phyloP scores from a whole-genome alignment of 2,329 filamentous ascomycete genomes.

The Sphaerulina vaccinii region DNA sequence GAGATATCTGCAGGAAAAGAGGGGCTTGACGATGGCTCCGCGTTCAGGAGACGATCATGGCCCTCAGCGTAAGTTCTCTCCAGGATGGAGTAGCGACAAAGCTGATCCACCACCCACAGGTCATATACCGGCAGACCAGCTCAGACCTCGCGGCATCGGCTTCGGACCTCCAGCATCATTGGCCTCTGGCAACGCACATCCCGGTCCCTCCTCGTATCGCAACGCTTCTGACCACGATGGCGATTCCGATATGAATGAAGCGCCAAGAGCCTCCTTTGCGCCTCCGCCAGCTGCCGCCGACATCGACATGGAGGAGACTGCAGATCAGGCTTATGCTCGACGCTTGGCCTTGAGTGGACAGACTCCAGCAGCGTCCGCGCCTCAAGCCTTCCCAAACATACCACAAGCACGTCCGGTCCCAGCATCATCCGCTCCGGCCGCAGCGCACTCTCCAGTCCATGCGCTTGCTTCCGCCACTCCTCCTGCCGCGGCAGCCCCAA shows the following conservation, averaged over 20 bases:
- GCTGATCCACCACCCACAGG: constrained; percentile 13
- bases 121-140: constrained; percentile 40
- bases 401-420: neutral
- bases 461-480: constrained; percentile 20
- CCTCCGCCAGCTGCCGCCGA: constrained; percentile 37
- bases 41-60: neutral
- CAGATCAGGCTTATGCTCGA: constrained; percentile 68
- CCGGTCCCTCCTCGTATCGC: constrained; percentile 15
- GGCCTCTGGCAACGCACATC: constrained; percentile 6
- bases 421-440: constrained; percentile 9
- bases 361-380: constrained; percentile 29
- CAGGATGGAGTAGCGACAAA: neutral
- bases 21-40: constrained; percentile 45
- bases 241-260: neutral
- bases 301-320: constrained; percentile 59
- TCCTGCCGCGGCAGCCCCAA: constrained; percentile 21
- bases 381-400: neutral
- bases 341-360: constrained; percentile 57
- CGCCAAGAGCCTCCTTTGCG: constrained; percentile 41
- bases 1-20: constrained; percentile 39
- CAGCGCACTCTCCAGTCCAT: constrained; percentile 21
- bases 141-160: constrained; percentile 43
- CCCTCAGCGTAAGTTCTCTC: constrained; percentile 8
- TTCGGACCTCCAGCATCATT: constrained; percentile 27
- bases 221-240: neutral